Evolutionary conservation across 1,284 basidiomycete genomes (phyloP), one percentile per base, ranked within the genome.

Genomic region (Puccinia coronata): DNA sequence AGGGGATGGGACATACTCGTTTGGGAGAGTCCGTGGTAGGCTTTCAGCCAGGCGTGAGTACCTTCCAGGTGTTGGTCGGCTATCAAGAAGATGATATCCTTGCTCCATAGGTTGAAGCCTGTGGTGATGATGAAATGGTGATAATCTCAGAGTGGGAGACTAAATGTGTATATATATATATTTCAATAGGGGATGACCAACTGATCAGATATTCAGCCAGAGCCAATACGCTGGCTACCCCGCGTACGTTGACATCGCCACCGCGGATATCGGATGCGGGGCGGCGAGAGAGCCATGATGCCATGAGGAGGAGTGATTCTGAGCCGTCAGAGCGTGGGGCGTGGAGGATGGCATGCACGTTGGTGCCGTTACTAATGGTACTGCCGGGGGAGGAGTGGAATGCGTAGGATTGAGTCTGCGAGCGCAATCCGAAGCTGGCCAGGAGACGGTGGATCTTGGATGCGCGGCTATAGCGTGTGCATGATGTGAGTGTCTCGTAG

Each of bases 71-170:
- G 91, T 0, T 91, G 94, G 83, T 98, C 96, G 71, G 92, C 92
- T 82, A 98, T 88, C 39, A 99, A 91, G 83, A 99, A 92, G 36
- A 98, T 88, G 80, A 99, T 89, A 84, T 99, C 96, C 86, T 95
- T 96, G 0, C 94, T 93, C 95, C 95, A 98, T 77, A 94, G 88
- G 47, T 94, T 94, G 84, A 94, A 93, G 39, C 89, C 95, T 96
- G 83, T 20, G 43, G 8, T 41, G 2, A 57, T 36, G 34, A 41
- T n/a, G 59, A 72, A 61, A n/a, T 16, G n/a, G 47, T 53, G 41
- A 57, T 69, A 71, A 49, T 59, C 25, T 51, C 6, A 34, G 14
- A 36, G 12, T 31, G 16, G 31, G 12, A 16, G 31, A 12, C 25
- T 39, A 20, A 18, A 25, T 47, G 53, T 5, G 39, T 23, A 16